These are phyloP conservation scores for Postia placenta DNA, from an alignment of 768 basidiomycete species.

Conservation along the genomic window DNA sequence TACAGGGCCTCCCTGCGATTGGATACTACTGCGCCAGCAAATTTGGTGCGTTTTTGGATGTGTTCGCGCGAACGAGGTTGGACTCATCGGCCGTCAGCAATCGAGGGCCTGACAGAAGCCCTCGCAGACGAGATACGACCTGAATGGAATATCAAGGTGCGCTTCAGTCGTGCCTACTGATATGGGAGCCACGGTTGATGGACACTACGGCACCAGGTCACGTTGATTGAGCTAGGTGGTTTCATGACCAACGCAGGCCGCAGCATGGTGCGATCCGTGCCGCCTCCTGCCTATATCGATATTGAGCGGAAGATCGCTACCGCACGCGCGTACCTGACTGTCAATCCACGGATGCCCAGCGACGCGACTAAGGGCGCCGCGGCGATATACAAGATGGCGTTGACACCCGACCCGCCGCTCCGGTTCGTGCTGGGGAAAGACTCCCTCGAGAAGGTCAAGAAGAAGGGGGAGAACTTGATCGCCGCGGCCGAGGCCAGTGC, in stretches of 20 bases:
- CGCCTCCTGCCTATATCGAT: slow-evolving; percentile 5
- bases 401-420: slow-evolving; percentile 12
- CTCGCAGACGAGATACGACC: slow-evolving; percentile 16
- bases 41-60: slow-evolving; percentile 14
- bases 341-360: background rate
- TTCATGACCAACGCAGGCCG: slow-evolving; percentile 16
- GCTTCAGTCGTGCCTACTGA: background rate
- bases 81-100: slow-evolving; percentile 2
- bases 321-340: slow-evolving; percentile 1
- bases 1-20: slow-evolving; percentile 13
- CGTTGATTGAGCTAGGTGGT: slow-evolving; percentile 14
- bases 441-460: slow-evolving; percentile 5
- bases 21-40: slow-evolving; percentile 22
- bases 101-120: slow-evolving; percentile 18
- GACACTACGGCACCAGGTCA: slow-evolving; percentile 5
- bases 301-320: background rate
- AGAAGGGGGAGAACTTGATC: slow-evolving; percentile 8
- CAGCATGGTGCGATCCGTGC: slow-evolving; percentile 4
- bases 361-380: background rate
- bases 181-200: background rate
- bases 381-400: slow-evolving; percentile 7
- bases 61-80: too few species aligned
- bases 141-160: slow-evolving; percentile 17
- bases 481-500: slow-evolving; percentile 7
- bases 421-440: slow-evolving; percentile 15